phyloP scores from a whole-genome alignment of 768 basidiomycete genomes.

The Galerina marginata region DNA sequence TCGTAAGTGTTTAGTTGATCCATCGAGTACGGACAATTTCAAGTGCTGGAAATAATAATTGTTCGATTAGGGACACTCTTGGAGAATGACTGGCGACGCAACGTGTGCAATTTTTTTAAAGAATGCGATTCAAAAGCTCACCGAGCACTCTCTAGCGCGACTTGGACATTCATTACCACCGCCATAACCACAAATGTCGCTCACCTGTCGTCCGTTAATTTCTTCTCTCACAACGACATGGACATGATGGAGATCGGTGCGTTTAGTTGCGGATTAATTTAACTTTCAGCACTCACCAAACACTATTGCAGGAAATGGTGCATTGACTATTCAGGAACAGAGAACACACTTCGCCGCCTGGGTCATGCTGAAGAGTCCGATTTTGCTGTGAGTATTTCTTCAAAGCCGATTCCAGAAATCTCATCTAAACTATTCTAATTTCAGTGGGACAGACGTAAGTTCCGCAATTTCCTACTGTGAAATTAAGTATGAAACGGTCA shows the following conservation, averaged over 20 bases:
- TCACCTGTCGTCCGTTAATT: slow-evolving; percentile 46
- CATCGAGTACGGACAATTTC: not conserved
- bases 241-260: slow-evolving; percentile 58
- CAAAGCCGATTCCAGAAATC: not conserved
- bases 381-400: slow-evolving; percentile 44
- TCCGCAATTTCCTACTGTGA: not conserved
- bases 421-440: not conserved
- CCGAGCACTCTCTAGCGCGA: slow-evolving; percentile 31
- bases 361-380: slow-evolving; percentile 63
- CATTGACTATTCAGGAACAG: slow-evolving; percentile 52
- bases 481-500: slow-evolving; percentile 10
- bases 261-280: not conserved
- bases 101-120: not conserved
- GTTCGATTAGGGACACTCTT: not conserved
- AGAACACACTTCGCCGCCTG: slow-evolving; percentile 65
- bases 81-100: not conserved
- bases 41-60: not conserved
- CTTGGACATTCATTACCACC: slow-evolving; percentile 53
- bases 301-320: slow-evolving; percentile 51
- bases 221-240: slow-evolving; percentile 59
- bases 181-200: slow-evolving; percentile 48
- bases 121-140: not conserved
- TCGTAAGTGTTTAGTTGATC: slow-evolving; percentile 15
- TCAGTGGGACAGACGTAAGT: slow-evolving; percentile 46
- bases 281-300: not conserved